Evolutionary conservation across 495 filamentous ascomycete species (phyloP).

Genomic region (Talaromyces liani): DNA sequence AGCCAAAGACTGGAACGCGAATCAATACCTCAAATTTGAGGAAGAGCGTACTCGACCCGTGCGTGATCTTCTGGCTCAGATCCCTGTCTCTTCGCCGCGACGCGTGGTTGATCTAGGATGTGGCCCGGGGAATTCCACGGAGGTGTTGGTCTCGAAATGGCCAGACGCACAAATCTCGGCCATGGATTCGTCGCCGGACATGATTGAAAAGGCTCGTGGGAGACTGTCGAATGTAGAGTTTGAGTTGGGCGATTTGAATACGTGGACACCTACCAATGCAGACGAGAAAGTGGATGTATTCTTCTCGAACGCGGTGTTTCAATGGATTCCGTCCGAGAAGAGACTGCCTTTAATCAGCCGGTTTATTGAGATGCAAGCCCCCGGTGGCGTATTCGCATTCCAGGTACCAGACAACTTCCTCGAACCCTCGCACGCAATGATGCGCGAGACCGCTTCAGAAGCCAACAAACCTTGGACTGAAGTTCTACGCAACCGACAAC

Average conservation of each 20-base stretch:
- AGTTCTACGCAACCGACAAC: conserved; percentile 16
- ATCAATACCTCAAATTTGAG: conserved; percentile 43
- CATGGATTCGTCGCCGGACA: conserved; percentile 46
- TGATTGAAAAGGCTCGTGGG: conserved; percentile 39
- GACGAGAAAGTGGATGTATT: conserved; percentile 30
- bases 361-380: conserved; percentile 27
- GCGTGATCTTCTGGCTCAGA: conserved; percentile 35
- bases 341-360: conserved; percentile 35
- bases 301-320: conserved; percentile 49
- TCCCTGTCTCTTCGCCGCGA: conserved; percentile 24
- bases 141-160: conserved; percentile 32
- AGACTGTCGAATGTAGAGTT: conserved; percentile 28
- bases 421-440: conserved; percentile 40
- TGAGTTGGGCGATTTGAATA: conserved; percentile 26
- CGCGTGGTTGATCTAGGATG: conserved; percentile 48
- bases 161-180: conserved; percentile 38
- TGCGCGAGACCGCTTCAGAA: conserved; percentile 34
- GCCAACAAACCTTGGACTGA: conserved; percentile 27
- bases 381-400: conserved; percentile 43
- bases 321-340: conserved; percentile 38
- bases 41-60: conserved; percentile 37
- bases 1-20: conserved; percentile 36
- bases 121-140: conserved; percentile 48
- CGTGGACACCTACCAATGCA: conserved; percentile 21
- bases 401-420: conserved; percentile 47